Percentiles rank a stretch among this genome's conserved stretches.
Evolutionary conservation across 148 eudicot species (phyloP).

Genomic region (Pouteria glomerata): DNA sequence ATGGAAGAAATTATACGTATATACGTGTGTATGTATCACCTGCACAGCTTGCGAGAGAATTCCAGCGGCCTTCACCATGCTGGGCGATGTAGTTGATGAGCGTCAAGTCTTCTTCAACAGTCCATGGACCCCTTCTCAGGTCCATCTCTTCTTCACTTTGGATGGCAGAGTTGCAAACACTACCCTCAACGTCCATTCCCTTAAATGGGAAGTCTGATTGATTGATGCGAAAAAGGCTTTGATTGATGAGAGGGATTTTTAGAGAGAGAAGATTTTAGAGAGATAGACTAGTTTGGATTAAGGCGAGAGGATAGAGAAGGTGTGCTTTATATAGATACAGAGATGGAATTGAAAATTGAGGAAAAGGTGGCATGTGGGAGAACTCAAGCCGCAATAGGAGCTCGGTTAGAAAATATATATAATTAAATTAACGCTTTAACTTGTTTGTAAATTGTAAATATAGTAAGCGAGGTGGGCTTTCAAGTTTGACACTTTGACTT

Average conservation of each 20-base stretch:
- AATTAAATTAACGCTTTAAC: neutral
- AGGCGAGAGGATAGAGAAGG: slow-evolving; percentile 28
- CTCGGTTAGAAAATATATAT: neutral
- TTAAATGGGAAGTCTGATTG: slow-evolving; percentile 8
- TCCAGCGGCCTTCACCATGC: slow-evolving; percentile 96
- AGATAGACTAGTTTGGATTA: slow-evolving; percentile 21
- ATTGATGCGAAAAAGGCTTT: slow-evolving; percentile 7
- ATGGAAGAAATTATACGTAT: no score
- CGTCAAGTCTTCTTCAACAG: slow-evolving; percentile 71
- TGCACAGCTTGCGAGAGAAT: slow-evolving; percentile 80
- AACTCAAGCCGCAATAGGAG: slow-evolving; percentile 67
- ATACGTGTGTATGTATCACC: slow-evolving; percentile 52
- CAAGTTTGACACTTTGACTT: slow-evolving; percentile 65
- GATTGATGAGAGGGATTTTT: slow-evolving; percentile 7
- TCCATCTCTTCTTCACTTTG: slow-evolving; percentile 36
- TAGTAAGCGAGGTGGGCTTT: no score
- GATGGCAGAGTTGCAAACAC: neutral
- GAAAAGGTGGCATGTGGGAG: slow-evolving; percentile 44
- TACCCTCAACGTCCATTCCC: slow-evolving; percentile 27
- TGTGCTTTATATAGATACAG: slow-evolving; percentile 52
- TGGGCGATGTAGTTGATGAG: slow-evolving; percentile 72
- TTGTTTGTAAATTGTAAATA: slow-evolving; percentile 5
- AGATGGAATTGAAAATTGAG: slow-evolving; percentile 28
- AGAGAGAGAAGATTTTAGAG: slow-evolving; percentile 21
- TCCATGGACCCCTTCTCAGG: slow-evolving; percentile 89